Percentiles rank a stretch among this genome's conserved stretches.
These are phyloP conservation scores for Nicotiana paniculata DNA, from an alignment of 257 asterid species.

Conservation along the genomic window DNA sequence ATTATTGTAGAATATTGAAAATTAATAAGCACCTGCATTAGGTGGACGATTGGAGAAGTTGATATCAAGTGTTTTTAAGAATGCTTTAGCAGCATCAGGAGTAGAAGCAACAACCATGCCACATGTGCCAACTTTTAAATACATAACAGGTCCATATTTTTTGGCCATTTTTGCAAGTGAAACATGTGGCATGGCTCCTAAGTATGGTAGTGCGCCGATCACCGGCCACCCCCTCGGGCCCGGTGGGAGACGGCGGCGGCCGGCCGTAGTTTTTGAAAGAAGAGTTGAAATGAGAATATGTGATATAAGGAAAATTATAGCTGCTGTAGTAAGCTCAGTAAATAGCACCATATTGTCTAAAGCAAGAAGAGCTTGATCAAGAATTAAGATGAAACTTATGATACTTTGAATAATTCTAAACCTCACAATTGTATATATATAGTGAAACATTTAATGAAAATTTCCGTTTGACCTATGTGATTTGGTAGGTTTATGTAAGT, in stretches of 20 bases:
- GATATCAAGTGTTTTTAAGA: constrained; percentile 34
- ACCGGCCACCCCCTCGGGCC: constrained; percentile 48
- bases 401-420: background rate
- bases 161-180: constrained; percentile 42
- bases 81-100: constrained; percentile 36
- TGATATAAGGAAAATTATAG: constrained; percentile 10
- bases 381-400: background rate
- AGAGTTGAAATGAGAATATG: constrained; percentile 7
- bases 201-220: constrained; percentile 35
- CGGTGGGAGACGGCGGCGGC: constrained; percentile 22
- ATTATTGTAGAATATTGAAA: background rate
- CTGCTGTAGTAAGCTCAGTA: background rate
- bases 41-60: constrained; percentile 40
- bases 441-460: background rate
- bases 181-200: constrained; percentile 45
- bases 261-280: background rate
- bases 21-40: constrained; percentile 24
- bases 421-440: background rate
- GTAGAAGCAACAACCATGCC: constrained; percentile 46
- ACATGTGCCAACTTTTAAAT: constrained; percentile 33
- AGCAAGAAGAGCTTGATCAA: background rate
- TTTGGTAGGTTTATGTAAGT: background rate
- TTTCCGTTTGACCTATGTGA: background rate
- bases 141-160: constrained; percentile 38
- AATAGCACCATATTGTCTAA: background rate